Conservation (phyloP, 1,284 basidiomycete species). For the Tremellales sp. region DNA sequence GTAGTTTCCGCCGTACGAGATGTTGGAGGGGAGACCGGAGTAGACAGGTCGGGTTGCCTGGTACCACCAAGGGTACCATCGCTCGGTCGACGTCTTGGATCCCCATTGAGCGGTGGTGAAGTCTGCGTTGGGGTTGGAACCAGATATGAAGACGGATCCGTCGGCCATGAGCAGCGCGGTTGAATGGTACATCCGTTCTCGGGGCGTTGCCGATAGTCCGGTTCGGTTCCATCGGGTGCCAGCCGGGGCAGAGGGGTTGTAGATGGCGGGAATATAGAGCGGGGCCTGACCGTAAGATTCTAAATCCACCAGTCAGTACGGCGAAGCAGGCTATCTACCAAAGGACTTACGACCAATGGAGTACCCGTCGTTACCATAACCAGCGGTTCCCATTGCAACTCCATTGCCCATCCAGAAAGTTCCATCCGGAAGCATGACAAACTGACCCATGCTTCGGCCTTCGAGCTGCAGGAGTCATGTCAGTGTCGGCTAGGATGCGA, state of each 20-base stretch:
- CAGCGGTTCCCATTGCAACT: conserved; percentile 63
- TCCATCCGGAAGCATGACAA: conserved; percentile 47
- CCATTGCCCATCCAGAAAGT: conserved; percentile 62
- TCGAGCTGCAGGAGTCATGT: conserved; percentile 49
- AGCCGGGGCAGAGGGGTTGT: conserved; percentile 60
- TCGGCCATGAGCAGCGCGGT: conserved; percentile 84
- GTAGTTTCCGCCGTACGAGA: conserved; percentile 68
- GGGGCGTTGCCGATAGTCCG: conserved; percentile 57
- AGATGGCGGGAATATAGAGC: conserved; percentile 51
- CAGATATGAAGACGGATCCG: conserved; percentile 78
- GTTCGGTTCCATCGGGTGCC: conserved; percentile 70
- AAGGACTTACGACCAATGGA: conserved; percentile 27
- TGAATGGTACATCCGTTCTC: conserved; percentile 83
- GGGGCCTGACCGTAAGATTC: conserved; percentile 47
- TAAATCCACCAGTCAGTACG: too few species aligned
- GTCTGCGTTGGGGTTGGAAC: conserved; percentile 90
- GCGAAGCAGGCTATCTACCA: background rate
- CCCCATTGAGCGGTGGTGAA: conserved; percentile 50
- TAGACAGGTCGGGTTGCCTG: conserved; percentile 64
- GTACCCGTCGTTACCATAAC: conserved; percentile 50
- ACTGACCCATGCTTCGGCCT: conserved; percentile 79
- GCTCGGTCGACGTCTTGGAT: conserved; percentile 43
- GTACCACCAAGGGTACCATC: conserved; percentile 52
- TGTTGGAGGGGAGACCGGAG: conserved; percentile 28
- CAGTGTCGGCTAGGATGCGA: background rate